Percentiles rank a stretch among this genome's conserved stretches.
Evolutionary conservation across 2,329 filamentous ascomycete genomes (phyloP).

Genomic region (Arthrobotrys sinensis): DNA sequence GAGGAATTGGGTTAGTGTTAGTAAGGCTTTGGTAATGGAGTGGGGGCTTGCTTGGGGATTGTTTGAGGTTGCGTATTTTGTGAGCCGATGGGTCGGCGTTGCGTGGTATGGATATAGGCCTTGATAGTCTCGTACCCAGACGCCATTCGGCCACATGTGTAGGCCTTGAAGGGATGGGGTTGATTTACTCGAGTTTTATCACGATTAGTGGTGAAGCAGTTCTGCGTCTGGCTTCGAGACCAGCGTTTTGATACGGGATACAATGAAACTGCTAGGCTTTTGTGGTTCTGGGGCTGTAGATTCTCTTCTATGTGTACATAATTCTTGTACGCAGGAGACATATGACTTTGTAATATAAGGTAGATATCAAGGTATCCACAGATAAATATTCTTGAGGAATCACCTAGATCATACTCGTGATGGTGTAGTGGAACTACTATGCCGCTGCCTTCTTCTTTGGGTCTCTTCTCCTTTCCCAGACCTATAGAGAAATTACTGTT

Average conservation of each 20-base stretch:
- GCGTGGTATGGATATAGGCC: slow-evolving; percentile 63
- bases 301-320: slow-evolving; percentile 34
- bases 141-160: too few relatives aligned
- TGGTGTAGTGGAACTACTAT: not conserved
- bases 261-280: not conserved
- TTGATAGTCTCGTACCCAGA: too few relatives aligned
- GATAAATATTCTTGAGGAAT: not conserved
- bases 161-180: slow-evolving; percentile 1
- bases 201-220: not conserved
- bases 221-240: too few relatives aligned
- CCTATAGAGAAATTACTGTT: slow-evolving; percentile 29
- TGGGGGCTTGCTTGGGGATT: slow-evolving; percentile 64
- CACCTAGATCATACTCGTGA: not conserved
- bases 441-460: slow-evolving; percentile 43
- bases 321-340: slow-evolving; percentile 8
- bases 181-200: not conserved
- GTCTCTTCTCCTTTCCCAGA: slow-evolving; percentile 59
- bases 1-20: slow-evolving; percentile 56
- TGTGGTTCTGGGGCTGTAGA: slow-evolving; percentile 1
- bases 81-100: slow-evolving; percentile 62
- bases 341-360: slow-evolving; percentile 21
- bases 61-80: slow-evolving; percentile 64
- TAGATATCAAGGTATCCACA: not conserved
- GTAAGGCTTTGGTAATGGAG: slow-evolving; percentile 62
- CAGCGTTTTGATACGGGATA: not conserved